Evolutionary conservation across 306 rosid species (phyloP).

Genomic region (Prunus salicina): DNA sequence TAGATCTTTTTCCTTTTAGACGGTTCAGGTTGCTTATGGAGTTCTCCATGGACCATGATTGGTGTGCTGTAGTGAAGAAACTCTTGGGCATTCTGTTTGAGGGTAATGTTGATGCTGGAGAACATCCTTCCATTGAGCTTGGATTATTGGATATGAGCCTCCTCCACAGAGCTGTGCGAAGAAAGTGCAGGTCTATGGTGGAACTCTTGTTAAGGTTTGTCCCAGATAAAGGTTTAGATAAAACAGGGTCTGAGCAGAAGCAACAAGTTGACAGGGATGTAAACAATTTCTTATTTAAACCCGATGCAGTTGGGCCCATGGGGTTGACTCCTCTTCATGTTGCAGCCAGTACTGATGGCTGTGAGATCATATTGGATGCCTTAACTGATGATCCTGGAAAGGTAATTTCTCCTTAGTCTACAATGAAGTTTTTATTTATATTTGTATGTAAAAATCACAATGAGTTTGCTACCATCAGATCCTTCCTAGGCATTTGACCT

Average conservation of each 20-base stretch:
- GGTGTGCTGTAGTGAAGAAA: constrained; percentile 85
- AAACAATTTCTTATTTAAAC: constrained; percentile 52
- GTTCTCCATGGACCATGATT: constrained; percentile 80
- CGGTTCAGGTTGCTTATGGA: constrained; percentile 72
- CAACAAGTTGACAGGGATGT: constrained; percentile 35
- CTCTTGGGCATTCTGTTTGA: constrained; percentile 59
- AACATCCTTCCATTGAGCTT: constrained; percentile 43
- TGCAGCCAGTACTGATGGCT: constrained; percentile 68
- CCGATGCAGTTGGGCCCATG: constrained; percentile 60
- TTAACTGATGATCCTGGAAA: constrained; percentile 77
- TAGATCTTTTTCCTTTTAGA: constrained; percentile 48
- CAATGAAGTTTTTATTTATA: not conserved
- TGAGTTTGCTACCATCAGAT: not conserved
- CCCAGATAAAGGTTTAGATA: constrained; percentile 32
- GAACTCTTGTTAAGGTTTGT: constrained; percentile 58
- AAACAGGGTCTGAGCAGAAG: constrained; percentile 23
- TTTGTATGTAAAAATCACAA: not conserved
- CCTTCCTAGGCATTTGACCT: not conserved
- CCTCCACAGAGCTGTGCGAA: constrained; percentile 73
- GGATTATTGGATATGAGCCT: constrained; percentile 65
- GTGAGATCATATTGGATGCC: constrained; percentile 68
- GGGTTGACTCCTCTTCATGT: constrained; percentile 87
- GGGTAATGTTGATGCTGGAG: constrained; percentile 56
- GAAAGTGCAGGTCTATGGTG: constrained; percentile 68
- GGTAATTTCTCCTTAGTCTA: constrained; percentile 41